A percentile compares a stretch with the other conserved stretches of the same genome.
phyloP scores from a whole-genome alignment of 441 rosid genomes.

The Geranium incanum region DNA sequence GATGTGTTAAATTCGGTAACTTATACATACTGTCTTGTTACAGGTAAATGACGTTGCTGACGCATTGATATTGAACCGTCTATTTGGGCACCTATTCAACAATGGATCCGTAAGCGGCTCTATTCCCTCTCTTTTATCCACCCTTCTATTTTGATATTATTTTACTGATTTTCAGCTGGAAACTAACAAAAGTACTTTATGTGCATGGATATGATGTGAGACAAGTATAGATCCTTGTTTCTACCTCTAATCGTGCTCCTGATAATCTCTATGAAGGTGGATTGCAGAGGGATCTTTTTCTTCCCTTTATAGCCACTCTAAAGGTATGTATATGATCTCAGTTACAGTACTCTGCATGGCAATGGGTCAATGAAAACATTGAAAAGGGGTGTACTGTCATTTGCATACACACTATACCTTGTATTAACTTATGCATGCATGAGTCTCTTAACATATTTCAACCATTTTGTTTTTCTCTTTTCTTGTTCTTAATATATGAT shows the following conservation, averaged over 20 bases:
- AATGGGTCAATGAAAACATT: not conserved
- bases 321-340: constrained; percentile 40
- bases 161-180: constrained; percentile 13
- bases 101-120: constrained; percentile 68
- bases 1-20: not conserved
- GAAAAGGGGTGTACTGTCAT: no score
- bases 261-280: constrained; percentile 93
- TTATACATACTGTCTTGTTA: not conserved
- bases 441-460: no score
- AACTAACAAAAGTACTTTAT: constrained; percentile 18
- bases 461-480: not conserved
- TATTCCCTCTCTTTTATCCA: constrained; percentile 2
- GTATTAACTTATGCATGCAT: no score
- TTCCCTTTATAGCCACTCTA: constrained; percentile 77
- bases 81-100: constrained; percentile 66
- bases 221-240: constrained; percentile 72
- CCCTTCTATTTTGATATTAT: not conserved
- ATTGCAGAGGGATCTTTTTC: constrained; percentile 89
- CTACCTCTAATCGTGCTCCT: constrained; percentile 94
- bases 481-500: not conserved
- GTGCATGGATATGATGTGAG: constrained; percentile 28
- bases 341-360: not conserved
- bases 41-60: constrained; percentile 82
- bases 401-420: no score
- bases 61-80: constrained; percentile 86